Evolutionary conservation across 345 rosid species (phyloP), one percentile per base, ranked within the genome.

Genomic region (Populus davidiana): DNA sequence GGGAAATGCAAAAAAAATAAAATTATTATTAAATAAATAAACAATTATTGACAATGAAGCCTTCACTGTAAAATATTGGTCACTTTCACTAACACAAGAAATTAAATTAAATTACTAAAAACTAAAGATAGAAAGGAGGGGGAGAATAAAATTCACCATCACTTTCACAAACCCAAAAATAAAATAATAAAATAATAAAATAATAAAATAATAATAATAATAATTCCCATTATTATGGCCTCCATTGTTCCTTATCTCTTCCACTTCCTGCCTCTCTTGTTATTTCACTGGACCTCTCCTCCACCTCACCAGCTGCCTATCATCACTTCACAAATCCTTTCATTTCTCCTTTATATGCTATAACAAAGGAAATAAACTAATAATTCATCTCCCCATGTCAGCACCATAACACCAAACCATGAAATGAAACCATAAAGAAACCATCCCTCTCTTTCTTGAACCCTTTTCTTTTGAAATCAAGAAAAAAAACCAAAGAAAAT

Each of bases 201-300:
- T 29, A n/a, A n/a, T n/a, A 25, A 25, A 73, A 47, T 50, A 61
- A 70, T 27, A 23, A 43, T 54, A 18, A n/a, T 49, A 75, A 70
- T 54, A 23, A 38, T 10, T n/a, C 74, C 74, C 76, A 82, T 84
- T 89, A 86, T 83, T 86, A 86, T 82, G 90, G 85, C 81, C 80
- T 78, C 79, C 69, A 54, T 83, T 84, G 82, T 50, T 80, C 83
- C 87, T 88, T 84, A 86, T 90, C 90, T 74, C 85, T 84, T 82
- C 80, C 84, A 67, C 66, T 81, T 56, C 52, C 76, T 63, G 23
- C 66, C 38, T 44, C 20, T 47, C 50, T 27, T 78, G 64, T 69
- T 78, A 68, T 71, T 74, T 78, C 82, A 77, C 82, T 85, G 77
- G 85, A 76, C 87, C 80, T 80, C 70, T 73, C 79, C 81, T 77